Base-by-base conservation (phyloP, 345 rosid species). In the Brassica juncea region DNA sequence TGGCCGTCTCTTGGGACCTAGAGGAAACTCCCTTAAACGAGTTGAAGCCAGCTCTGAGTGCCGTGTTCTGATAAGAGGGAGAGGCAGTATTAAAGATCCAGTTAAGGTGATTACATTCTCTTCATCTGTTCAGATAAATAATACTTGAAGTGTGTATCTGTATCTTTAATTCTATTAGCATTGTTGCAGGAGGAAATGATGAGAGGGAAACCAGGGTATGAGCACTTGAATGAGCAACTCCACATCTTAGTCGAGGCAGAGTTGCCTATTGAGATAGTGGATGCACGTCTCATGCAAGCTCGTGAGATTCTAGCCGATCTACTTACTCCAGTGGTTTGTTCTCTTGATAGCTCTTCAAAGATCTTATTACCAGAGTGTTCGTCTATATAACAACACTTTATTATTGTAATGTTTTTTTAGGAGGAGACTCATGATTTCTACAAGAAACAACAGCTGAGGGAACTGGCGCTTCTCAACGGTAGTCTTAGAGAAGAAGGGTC, bases 1-100 rank as follows among this genome's bases (percentile, higher is more conserved):
- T 0, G 99, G 99, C 30, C 98, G 99, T 68, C 97, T 96, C 76
- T 95, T 96, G 84, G 99, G 99, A 71, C 99, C 98, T 68, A 87
- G 98, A 82, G 99, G 99, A 25, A 92, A 96, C 87, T 96, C 99
- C 39, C 97, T 96, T 60, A 96, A 93, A 84, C 88, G 98, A 57
- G 97, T 96, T 76, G 99, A 96, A 89, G 97, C 95, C 15, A 93
- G 82, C 81, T 93, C 98, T 4, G 97, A 93, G 12, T 96, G 99
- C 12, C 97, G 93, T 67, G 96, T 96, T 79, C 80, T 93, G 79
- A 96, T 96, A 60, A 96, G 99, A 83, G 99, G 99, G 12, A 87
- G 87, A 57, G 98, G 99, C 68, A 93, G 98, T 82, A 93, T 93
- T 65, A 96, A 96, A 84, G 99, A 96, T 83, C 92, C 95, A 14